A percentile compares a stretch with the other conserved stretches of the same genome.
Conservation (phyloP, 2,329 filamentous ascomycete genomes). For the Hymenoscyphus repandus region DNA sequence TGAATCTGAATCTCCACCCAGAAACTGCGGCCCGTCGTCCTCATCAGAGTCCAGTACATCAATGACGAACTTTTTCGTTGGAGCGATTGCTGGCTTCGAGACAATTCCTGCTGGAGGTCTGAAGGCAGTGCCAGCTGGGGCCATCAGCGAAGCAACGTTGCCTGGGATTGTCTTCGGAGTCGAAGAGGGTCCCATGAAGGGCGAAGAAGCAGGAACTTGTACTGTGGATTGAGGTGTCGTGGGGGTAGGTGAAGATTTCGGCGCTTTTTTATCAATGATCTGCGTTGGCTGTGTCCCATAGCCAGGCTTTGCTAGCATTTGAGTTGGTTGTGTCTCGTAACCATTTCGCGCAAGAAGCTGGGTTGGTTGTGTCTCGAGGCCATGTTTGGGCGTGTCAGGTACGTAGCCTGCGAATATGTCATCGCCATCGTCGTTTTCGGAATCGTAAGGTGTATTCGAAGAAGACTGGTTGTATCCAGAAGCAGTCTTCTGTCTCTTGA, state of each 20-base stretch:
- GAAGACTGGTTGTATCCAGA: constrained; percentile 29
- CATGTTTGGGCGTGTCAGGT: constrained; percentile 30
- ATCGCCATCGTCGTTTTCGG: constrained; percentile 41
- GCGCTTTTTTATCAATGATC: background rate
- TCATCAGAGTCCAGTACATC: constrained; percentile 40
- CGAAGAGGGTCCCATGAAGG: constrained; percentile 33
- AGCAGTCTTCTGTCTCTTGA: constrained; percentile 30
- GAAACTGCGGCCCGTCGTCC: constrained; percentile 50
- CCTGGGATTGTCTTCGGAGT: constrained; percentile 9
- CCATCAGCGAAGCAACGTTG: constrained; percentile 57
- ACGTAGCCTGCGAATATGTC: constrained; percentile 41
- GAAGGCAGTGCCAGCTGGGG: constrained; percentile 70
- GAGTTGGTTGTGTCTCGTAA: constrained; percentile 14
- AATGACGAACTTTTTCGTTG: constrained; percentile 29
- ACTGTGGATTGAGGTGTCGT: constrained; percentile 38
- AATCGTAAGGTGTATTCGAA: constrained; percentile 30
- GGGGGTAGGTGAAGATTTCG: constrained; percentile 1
- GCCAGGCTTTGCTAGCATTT: background rate
- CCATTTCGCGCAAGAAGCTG: constrained; percentile 27
- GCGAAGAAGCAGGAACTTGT: constrained; percentile 88
- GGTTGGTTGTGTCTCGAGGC: constrained; percentile 38
- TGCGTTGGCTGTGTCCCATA: constrained; percentile 5
- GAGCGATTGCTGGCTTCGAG: constrained; percentile 34
- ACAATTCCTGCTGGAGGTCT: constrained; percentile 42
- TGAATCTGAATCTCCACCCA: constrained; percentile 61